Base-by-base conservation (phyloP, 2,329 filamentous ascomycete genomes). In the Thyridium curvatum region DNA sequence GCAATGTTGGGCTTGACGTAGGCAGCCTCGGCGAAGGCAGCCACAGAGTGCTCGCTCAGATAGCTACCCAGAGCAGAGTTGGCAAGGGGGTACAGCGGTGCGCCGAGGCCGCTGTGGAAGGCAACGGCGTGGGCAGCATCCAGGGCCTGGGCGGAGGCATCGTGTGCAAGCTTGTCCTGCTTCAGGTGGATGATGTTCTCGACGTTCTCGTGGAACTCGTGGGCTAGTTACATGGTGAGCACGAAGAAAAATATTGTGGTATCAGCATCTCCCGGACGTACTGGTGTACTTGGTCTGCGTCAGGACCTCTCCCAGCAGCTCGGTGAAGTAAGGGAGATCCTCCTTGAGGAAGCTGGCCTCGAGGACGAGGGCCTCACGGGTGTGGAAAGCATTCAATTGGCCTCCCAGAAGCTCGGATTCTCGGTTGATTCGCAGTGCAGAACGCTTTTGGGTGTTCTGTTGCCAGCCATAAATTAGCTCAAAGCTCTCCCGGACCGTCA, bases 311-410 rank as follows among this genome's bases (percentile, higher is more conserved):
- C 84, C 88, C 52, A 98, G 78, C 50, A 98, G 77, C 74, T 98
- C 93, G 57, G 89, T 80, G 65, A 95, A 98, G 79, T 97, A 98
- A 52, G 93, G 93, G 51, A 98, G 81, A 63, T 98, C 90, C 62
- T 93, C 82, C 61, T 88, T 82, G 51, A 98, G 80, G 77, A 98
- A 98, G 72, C 85, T 94, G 62, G 93, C 87, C 66, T 91, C 83
- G 57, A 98, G 71, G 44, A 98, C 81, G 47, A 98, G 71, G 60
- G 89, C 89, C 74, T 98, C 93, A 60, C 91, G 85, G 54, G 88
- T 90, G 71, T 96, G 89, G 66, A 86, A 87, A 50, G 91, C 75
- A 53, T 72, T 77, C 69, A 97, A 81, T 78, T 91, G 82, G 56
- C 88, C 88, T 61, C 94, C 93, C 49, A 98, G 81, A 46, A 98